Percentiles rank a stretch among this genome's conserved stretches.
phyloP scores from a whole-genome alignment of 2,329 filamentous ascomycete genomes.

The Colletotrichum gigasporum region DNA sequence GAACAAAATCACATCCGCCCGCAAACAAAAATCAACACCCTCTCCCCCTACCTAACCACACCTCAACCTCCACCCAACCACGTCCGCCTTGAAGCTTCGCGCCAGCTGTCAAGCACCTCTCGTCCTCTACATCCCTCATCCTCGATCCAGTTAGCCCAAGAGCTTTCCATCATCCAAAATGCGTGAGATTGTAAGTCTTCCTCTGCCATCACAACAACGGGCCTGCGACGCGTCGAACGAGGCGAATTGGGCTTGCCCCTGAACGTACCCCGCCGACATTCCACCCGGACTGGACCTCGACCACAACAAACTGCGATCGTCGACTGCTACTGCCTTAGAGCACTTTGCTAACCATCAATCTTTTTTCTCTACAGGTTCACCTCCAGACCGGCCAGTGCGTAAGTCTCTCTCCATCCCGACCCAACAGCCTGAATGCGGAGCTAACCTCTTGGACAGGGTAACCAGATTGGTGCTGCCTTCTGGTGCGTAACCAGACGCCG shows the following conservation, averaged over 20 bases:
- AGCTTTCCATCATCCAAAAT: constrained; percentile 56
- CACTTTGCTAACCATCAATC: constrained; percentile 61
- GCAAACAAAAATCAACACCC: constrained; percentile 49
- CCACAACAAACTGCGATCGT: not conserved
- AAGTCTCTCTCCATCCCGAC: constrained; percentile 47
- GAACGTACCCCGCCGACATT: constrained; percentile 38
- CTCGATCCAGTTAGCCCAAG: constrained; percentile 35
- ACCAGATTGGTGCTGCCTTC: constrained; percentile 99
- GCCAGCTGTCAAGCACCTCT: constrained; percentile 43
- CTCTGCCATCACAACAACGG: constrained; percentile 27
- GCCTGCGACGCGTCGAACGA: constrained; percentile 48
- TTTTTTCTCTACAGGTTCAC: constrained; percentile 80
- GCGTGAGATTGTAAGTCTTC: constrained; percentile 73
- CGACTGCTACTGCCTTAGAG: not conserved
- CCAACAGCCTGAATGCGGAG: constrained; percentile 29
- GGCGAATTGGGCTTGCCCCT: constrained; percentile 42
- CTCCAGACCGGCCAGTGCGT: constrained; percentile 99
- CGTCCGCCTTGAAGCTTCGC: constrained; percentile 33
- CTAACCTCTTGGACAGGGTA: constrained; percentile 75
- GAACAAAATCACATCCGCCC: constrained; percentile 39
- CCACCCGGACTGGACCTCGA: not conserved
- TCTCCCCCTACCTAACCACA: constrained; percentile 35
- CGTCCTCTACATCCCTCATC: constrained; percentile 36
- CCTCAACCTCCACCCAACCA: constrained; percentile 36
- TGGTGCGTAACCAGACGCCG: constrained; percentile 68